Percentiles rank a stretch among this genome's conserved stretches.
Conservation (phyloP, 179 eudicot genomes). For the Actinidia arguta region DNA sequence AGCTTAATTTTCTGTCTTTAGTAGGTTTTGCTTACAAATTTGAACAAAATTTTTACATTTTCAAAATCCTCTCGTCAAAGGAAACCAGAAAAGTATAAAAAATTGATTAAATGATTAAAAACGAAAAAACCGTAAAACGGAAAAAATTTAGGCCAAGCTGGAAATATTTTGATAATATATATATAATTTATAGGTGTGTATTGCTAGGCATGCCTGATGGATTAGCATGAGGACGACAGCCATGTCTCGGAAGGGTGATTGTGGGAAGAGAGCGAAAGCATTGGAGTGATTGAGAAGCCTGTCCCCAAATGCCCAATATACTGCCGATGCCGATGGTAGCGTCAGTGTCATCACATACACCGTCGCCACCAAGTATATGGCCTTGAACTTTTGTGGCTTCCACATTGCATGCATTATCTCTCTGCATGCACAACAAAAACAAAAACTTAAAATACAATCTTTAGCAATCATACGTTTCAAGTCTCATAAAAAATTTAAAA, state of each 20-base stretch:
- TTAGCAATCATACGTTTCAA: background rate
- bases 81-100: too few relatives aligned
- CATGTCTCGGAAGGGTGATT: constrained; percentile 51
- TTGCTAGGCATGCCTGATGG: constrained; percentile 47
- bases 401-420: constrained; percentile 77
- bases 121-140: background rate
- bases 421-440: constrained; percentile 43
- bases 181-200: background rate
- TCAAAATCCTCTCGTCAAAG: too few relatives aligned
- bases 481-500: background rate
- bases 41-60: too few relatives aligned
- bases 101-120: too few relatives aligned
- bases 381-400: constrained; percentile 76
- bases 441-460: background rate
- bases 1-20: background rate
- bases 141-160: background rate
- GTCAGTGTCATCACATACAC: constrained; percentile 60
- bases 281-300: constrained; percentile 62
- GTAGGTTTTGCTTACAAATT: too few relatives aligned
- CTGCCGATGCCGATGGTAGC: constrained; percentile 65
- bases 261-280: constrained; percentile 64
- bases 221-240: constrained; percentile 71
- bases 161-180: background rate
- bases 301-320: constrained; percentile 72
- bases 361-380: constrained; percentile 57